Evolutionary conservation across 352 stramenopile genomes (phyloP).

Genomic region (Hyaloperonospora brassicae): DNA sequence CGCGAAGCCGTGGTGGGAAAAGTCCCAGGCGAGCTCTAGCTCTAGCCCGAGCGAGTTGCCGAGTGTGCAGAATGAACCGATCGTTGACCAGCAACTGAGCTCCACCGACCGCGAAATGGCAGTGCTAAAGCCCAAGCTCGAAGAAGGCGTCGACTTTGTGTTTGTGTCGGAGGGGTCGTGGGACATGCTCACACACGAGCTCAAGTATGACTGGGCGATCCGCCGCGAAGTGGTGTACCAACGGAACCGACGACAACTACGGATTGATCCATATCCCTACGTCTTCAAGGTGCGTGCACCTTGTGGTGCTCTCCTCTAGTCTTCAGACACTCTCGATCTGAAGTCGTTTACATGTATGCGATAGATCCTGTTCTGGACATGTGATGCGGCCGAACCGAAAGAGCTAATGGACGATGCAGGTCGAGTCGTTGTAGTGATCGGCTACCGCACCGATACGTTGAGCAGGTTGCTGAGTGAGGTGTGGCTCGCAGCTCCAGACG

Average conservation of each 20-base stretch:
- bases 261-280: slow-evolving; percentile 15
- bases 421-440: slow-evolving; percentile 9
- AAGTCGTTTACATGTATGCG: neutral
- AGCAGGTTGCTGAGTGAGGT: slow-evolving; percentile 15
- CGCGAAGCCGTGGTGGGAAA: slow-evolving; percentile 15
- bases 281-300: slow-evolving; percentile 12
- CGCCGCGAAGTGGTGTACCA: slow-evolving; percentile 20
- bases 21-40: slow-evolving; percentile 8
- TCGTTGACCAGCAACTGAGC: slow-evolving; percentile 16
- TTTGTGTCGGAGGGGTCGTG: slow-evolving; percentile 13
- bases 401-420: slow-evolving; percentile 10
- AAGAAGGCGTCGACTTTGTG: slow-evolving; percentile 17
- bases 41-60: slow-evolving; percentile 2
- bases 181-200: slow-evolving; percentile 12
- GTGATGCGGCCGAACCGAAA: slow-evolving; percentile 1
- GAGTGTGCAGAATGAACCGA: slow-evolving; percentile 13
- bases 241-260: slow-evolving; percentile 7
- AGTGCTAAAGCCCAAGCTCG: slow-evolving; percentile 15
- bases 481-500: slow-evolving; percentile 11
- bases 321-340: neutral
- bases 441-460: slow-evolving; percentile 14
- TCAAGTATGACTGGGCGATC: slow-evolving; percentile 19
- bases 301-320: too few relatives aligned
- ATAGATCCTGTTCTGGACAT: slow-evolving; percentile 17
- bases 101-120: slow-evolving; percentile 15